Base-by-base conservation (phyloP, 116 monocot species). In the Dioscorea cayenensis region DNA sequence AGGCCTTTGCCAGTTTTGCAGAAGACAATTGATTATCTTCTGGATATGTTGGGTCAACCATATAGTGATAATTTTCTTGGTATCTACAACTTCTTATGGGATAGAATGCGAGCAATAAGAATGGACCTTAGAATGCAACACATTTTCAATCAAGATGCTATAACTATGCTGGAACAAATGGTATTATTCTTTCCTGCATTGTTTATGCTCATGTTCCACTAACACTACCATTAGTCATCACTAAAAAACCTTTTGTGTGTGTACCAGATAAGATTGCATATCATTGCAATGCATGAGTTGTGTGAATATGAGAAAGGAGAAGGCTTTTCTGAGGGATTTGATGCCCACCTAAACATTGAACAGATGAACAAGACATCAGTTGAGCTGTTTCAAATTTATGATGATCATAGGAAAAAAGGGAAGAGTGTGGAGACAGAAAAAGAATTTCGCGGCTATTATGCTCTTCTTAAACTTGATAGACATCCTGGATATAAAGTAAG, bases 111-210 rank as follows among this genome's bases (percentile, higher is more conserved):
- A 66, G 94, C 94, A 52, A 76, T 99, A 66, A 81, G 99, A 67
- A 87, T 99, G 94, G 94, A 99, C 79, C 91, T 99, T 66, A 86
- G 99, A 71, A 94, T 99, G 99, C 99, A 99, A 64, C 99, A 99
- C 60, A 86, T 99, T 69, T 99, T 99, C 60, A 87, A 94, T 66
- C 71, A 75, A 37, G 73, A 91, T 59, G 84, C 99, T 66, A 94
- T 99, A 25, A 71, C 74, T 23, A 94, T 99, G 99, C 89, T 99
- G 19, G 99, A 99, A 52, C 84, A 99, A 77, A 99, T 99, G 99
- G 99, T 99, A 88, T 38, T 16, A 61, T 59, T 73, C 61, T 66
- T 62, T 25, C 32, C 1, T 55, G 55, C 55, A 11, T 55, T 18
- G 5, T 55, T 55, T 55, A 3, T 18, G 10, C 18, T 55, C 5